A percentile compares a stretch with the other conserved stretches of the same genome.
These are phyloP conservation scores for Saccharomycopsis vini DNA, from an alignment of 805 yeast genomes.

Conservation along the genomic window DNA sequence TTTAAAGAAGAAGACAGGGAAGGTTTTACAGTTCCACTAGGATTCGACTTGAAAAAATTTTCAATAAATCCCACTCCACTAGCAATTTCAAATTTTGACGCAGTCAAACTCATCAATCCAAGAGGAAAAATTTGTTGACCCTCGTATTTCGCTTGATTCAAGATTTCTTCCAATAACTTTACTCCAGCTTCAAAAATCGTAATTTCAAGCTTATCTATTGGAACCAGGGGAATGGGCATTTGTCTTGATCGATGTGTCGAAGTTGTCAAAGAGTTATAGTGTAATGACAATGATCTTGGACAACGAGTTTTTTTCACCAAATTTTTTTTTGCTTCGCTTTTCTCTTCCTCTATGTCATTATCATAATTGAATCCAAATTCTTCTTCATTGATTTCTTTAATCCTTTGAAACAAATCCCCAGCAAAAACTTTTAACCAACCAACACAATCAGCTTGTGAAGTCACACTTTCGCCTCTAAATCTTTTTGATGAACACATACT, in stretches of 20 bases:
- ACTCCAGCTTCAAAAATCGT: slow-evolving; percentile 28
- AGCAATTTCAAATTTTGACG: slow-evolving; percentile 45
- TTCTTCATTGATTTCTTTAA: slow-evolving; percentile 71
- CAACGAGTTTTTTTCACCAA: background rate
- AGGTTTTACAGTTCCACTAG: too few relatives aligned
- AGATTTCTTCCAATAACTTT: slow-evolving; percentile 34
- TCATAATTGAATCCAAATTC: slow-evolving; percentile 20
- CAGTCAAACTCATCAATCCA: slow-evolving; percentile 39
- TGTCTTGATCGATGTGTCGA: slow-evolving; percentile 12
- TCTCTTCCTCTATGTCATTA: too few relatives aligned
- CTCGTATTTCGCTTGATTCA: slow-evolving; percentile 22
- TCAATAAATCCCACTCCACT: slow-evolving; percentile 23
- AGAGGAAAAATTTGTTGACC: slow-evolving; percentile 35
- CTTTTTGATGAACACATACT: slow-evolving; percentile 88
- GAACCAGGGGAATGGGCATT: slow-evolving; percentile 8
- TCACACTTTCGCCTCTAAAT: slow-evolving; percentile 50
- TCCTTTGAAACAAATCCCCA: slow-evolving; percentile 65
- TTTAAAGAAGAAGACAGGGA: background rate
- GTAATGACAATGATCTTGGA: slow-evolving; percentile 14
- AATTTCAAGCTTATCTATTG: slow-evolving; percentile 19
- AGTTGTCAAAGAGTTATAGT: background rate
- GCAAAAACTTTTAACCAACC: slow-evolving; percentile 80
- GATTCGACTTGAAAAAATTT: slow-evolving; percentile 10
- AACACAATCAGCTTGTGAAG: slow-evolving; percentile 43
- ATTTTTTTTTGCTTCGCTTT: too few relatives aligned